These are phyloP conservation scores for Oryza punctata DNA, from an alignment of 176 grass and related monocot genomes.

Conservation along the genomic window DNA sequence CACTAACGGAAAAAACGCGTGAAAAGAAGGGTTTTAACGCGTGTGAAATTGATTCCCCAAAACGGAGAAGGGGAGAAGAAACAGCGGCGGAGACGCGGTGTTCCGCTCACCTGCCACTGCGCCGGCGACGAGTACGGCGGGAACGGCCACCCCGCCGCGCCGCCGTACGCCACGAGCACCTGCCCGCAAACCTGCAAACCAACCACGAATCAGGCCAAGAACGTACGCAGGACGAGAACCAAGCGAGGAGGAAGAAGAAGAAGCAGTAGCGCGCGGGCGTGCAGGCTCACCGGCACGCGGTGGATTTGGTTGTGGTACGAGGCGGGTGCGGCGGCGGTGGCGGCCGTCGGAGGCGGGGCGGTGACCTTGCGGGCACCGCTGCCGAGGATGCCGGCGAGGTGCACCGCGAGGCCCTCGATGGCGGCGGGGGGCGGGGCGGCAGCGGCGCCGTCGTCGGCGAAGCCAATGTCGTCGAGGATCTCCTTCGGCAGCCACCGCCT, in stretches of 20 bases:
- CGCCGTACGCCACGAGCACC: background rate
- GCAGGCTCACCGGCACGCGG: constrained; percentile 21
- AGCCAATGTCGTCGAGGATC: constrained; percentile 63
- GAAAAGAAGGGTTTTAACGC: no score
- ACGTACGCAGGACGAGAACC: background rate
- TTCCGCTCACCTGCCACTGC: constrained; percentile 38
- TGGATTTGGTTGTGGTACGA: background rate
- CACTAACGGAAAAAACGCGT: background rate
- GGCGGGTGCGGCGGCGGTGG: background rate
- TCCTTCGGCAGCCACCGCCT: constrained; percentile 60
- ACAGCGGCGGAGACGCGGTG: background rate
- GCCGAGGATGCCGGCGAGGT: constrained; percentile 42
- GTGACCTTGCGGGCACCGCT: background rate
- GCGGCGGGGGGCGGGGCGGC: background rate
- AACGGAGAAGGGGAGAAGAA: background rate
- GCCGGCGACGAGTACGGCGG: constrained; percentile 6
- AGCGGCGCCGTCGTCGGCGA: background rate
- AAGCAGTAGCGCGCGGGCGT: no score
- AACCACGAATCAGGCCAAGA: background rate
- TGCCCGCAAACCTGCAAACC: constrained; percentile 12
- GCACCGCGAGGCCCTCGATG: constrained; percentile 46
- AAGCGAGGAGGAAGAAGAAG: no score
- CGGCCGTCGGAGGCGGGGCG: background rate
- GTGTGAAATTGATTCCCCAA: background rate
- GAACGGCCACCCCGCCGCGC: background rate